Base-by-base conservation (phyloP, 2,329 filamentous ascomycete species). In the Neurospora sp. region DNA sequence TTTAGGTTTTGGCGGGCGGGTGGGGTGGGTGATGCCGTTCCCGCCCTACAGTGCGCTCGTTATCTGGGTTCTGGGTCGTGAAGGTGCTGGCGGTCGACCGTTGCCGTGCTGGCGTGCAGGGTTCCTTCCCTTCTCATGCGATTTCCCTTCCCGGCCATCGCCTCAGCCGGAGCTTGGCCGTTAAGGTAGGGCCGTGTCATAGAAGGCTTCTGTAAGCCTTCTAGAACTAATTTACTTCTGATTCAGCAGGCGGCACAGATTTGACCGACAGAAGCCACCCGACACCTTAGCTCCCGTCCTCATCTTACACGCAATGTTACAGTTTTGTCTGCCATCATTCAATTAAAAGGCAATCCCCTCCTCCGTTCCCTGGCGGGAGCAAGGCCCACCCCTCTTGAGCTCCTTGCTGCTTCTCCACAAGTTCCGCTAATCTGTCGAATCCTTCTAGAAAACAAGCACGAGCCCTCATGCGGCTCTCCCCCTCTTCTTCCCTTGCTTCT, bases 371-470 rank as follows among this genome's bases (percentile, higher is more conserved):
- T 57, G 46, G 23, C 33, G 46, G 19, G 52, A 33, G 52, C 52
- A 62, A 62, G 37, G 69, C 67, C 66, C 69, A 68, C 70, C 70
- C 69, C 70, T 69, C 69, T 43, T 66, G 40, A 66, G 41, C 69
- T 66, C 65, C 40, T 40, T 28, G 39, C 38, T 73, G 19, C 39
- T 70, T 73, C 74, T 73, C 74, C 74, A 74, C 72, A 73, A 40
- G 68, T 65, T 67, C 40, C 68, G 70, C 71, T 70, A 70, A 69
- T 71, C 70, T 68, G 71, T 76, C 70, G 74, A 76, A 75, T 46
- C 69, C 36, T 76, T 76, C 74, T 75, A 76, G 74, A 76, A 76
- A 62, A 39, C 69, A 70, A 70, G 72, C 74, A 74, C 73, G 67
- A 73, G 66, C 70, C 46, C 23, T 33, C 46, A 62, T 62, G 52